Percentiles rank a stretch among this genome's conserved stretches.
phyloP scores from a whole-genome alignment of 2,329 filamentous ascomycete species.

The Anthostomella pinea region DNA sequence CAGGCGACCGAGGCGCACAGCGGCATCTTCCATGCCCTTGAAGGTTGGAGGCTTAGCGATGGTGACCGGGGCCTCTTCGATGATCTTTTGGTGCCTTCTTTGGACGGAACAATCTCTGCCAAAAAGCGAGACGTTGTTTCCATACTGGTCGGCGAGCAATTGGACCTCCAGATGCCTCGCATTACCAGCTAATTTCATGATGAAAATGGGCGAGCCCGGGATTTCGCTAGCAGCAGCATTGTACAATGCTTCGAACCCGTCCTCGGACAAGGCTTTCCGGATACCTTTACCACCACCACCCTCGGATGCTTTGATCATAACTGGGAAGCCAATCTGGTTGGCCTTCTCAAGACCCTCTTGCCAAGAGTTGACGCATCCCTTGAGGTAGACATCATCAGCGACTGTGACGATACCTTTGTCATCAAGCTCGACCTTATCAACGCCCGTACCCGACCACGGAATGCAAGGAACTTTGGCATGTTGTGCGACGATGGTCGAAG shows the following conservation, averaged over 20 bases:
- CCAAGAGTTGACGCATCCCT: conserved; percentile 87
- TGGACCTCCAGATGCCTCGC: conserved; percentile 97
- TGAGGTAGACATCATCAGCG: conserved; percentile 76
- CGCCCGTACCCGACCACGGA: conserved; percentile 97
- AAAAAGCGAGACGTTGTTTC: conserved; percentile 98
- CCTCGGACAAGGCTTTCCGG: conserved; percentile 84
- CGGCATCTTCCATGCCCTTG: conserved; percentile 93
- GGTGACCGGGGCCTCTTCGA: conserved; percentile 96
- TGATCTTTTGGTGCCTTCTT: conserved; percentile 98
- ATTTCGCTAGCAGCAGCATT: conserved; percentile 97
- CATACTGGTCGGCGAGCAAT: conserved; percentile 95
- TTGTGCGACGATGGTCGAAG: conserved; percentile 97
- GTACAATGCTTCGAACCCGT: conserved; percentile 83
- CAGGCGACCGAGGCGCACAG: conserved; percentile 86
- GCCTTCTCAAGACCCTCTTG: conserved; percentile 87
- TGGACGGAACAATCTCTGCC: conserved; percentile 98
- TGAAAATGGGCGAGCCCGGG: conserved; percentile 97
- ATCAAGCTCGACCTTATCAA: conserved; percentile 77
- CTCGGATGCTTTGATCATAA: conserved; percentile 99
- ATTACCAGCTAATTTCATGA: conserved; percentile 98
- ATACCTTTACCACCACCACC: conserved; percentile 99
- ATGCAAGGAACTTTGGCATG: conserved; percentile 96
- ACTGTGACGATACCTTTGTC: conserved; percentile 88
- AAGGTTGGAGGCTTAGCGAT: conserved; percentile 89
- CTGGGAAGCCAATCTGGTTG: conserved; percentile 89